A percentile compares a stretch with the other conserved stretches of the same genome.
Evolutionary conservation across 2,329 filamentous ascomycete species (phyloP).

Genomic region (Curvularia hawaiiensis): DNA sequence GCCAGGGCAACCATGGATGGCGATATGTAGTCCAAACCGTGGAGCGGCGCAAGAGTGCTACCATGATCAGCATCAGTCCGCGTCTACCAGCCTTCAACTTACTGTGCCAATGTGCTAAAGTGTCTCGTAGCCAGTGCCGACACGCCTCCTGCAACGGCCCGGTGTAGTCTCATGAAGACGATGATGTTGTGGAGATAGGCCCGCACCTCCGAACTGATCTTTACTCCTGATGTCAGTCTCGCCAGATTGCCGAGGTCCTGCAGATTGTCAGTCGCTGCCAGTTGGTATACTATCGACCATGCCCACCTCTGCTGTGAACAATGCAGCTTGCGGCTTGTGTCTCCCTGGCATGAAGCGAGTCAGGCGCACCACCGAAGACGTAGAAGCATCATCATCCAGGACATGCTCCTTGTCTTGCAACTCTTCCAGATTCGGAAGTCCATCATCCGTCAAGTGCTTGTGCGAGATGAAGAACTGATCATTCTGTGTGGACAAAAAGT

Average conservation of each 20-base stretch:
- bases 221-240: constrained; percentile 62
- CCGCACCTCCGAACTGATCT: constrained; percentile 75
- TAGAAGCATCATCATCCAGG: constrained; percentile 39
- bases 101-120: constrained; percentile 70
- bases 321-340: constrained; percentile 25
- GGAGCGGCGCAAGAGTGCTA: constrained; percentile 77
- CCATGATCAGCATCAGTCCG: constrained; percentile 34
- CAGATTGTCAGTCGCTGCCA: background rate
- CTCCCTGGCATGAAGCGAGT: constrained; percentile 24
- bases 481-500: constrained; percentile 63
- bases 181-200: constrained; percentile 88
- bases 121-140: constrained; percentile 80
- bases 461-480: constrained; percentile 90
- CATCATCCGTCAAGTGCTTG: constrained; percentile 74
- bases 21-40: constrained; percentile 79
- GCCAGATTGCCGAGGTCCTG: constrained; percentile 65
- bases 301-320: constrained; percentile 55
- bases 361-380: constrained; percentile 46
- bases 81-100: constrained; percentile 4
- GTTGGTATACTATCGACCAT: no score
- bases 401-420: constrained; percentile 24
- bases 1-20: constrained; percentile 84
- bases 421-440: constrained; percentile 76
- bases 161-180: constrained; percentile 84
- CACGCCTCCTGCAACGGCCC: constrained; percentile 79